These are phyloP conservation scores for Dicorynia guianensis DNA, from an alignment of 306 rosid species.

Conservation along the genomic window DNA sequence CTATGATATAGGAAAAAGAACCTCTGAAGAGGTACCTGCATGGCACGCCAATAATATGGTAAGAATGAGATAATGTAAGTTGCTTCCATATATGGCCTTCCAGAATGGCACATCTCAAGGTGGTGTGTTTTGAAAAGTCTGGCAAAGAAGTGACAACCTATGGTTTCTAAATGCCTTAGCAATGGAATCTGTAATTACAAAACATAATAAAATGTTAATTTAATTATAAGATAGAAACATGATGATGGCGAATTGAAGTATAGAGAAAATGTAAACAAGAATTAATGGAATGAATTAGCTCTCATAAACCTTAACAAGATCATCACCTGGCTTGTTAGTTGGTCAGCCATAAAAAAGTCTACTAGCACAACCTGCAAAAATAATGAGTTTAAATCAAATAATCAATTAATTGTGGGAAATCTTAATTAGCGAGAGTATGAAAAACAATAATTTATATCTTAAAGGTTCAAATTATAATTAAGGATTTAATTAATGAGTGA, in stretches of 20 bases:
- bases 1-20: conserved; percentile 20
- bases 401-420: conserved; percentile 9
- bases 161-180: conserved; percentile 76
- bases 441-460: not conserved
- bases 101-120: conserved; percentile 61
- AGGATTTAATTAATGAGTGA: conserved; percentile 6
- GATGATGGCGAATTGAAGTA: not conserved
- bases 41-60: conserved; percentile 95
- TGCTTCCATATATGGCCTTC: conserved; percentile 64
- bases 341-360: conserved; percentile 97
- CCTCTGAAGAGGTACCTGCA: conserved; percentile 78
- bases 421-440: not conserved
- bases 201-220: conserved; percentile 20
- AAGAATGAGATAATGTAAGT: conserved; percentile 78
- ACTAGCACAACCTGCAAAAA: conserved; percentile 73
- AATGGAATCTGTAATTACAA: conserved; percentile 65
- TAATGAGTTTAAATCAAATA: not conserved
- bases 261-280: not conserved
- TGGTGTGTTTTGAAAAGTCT: conserved; percentile 58
- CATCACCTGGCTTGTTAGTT: conserved; percentile 94
- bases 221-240: not conserved
- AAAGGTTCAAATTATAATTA: conserved; percentile 2
- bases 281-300: not conserved
- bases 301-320: conserved; percentile 20
- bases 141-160: conserved; percentile 73